Percentiles rank a stretch among this genome's conserved stretches.
Conservation (phyloP, 2,329 filamentous ascomycete genomes). For the Coleophoma eucalyptorum region DNA sequence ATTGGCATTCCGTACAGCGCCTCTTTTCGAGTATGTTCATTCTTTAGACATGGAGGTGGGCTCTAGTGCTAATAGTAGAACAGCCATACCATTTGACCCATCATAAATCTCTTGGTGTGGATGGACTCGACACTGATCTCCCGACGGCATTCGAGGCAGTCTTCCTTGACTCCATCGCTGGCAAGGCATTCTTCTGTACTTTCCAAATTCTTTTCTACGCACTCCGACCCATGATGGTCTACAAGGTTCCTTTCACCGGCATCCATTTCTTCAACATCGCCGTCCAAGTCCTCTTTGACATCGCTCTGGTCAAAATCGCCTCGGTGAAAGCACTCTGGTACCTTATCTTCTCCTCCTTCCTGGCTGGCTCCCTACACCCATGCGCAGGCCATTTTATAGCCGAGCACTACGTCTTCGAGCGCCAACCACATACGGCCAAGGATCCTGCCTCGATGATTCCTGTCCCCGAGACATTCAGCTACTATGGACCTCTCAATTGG, state of each 20-base stretch:
- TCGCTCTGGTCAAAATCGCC: slow-evolving; percentile 55
- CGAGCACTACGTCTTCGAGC: slow-evolving; percentile 86
- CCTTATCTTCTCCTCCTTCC: slow-evolving; percentile 83
- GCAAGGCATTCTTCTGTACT: slow-evolving; percentile 98
- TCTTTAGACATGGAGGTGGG: neutral
- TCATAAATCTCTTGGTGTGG: slow-evolving; percentile 96
- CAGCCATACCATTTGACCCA: slow-evolving; percentile 96
- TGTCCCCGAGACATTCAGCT: slow-evolving; percentile 92
- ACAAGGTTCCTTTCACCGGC: slow-evolving; percentile 80
- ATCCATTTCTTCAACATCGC: slow-evolving; percentile 81
- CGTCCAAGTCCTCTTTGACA: slow-evolving; percentile 76
- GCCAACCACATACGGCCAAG: slow-evolving; percentile 43
- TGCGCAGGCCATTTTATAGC: slow-evolving; percentile 98
- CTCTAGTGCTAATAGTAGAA: slow-evolving; percentile 16
- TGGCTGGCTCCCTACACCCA: slow-evolving; percentile 90
- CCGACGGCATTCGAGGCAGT: slow-evolving; percentile 88
- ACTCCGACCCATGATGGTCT: slow-evolving; percentile 90
- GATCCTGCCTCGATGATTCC: slow-evolving; percentile 52
- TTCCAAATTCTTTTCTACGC: slow-evolving; percentile 99
- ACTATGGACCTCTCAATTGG: slow-evolving; percentile 90
- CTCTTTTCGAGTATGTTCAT: slow-evolving; percentile 71
- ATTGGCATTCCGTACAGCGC: slow-evolving; percentile 96
- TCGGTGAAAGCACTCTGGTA: slow-evolving; percentile 71
- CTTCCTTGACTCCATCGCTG: slow-evolving; percentile 89
- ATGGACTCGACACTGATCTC: slow-evolving; percentile 93